Evolutionary conservation across 371 early-diverging fungal genomes (phyloP).

Genomic region (Rhizomucor pusillus): DNA sequence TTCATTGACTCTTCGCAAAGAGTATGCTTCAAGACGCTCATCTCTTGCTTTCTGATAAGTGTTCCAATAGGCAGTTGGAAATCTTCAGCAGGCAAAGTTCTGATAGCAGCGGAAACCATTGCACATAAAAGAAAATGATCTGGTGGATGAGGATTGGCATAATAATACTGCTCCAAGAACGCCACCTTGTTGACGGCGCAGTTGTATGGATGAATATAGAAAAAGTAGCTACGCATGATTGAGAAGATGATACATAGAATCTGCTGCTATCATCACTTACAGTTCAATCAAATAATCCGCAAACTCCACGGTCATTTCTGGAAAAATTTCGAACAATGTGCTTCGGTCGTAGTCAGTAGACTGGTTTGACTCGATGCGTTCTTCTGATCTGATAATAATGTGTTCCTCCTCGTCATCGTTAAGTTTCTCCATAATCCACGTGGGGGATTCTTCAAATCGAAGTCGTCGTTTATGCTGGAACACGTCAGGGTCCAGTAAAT

Average conservation of each 20-base stretch:
- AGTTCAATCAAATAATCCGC: conserved; percentile 25
- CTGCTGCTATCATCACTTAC: conserved; percentile 5
- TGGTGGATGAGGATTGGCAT: conserved; percentile 28
- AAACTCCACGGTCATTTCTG: conserved; percentile 25
- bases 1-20: too few species aligned
- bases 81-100: background rate
- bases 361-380: background rate
- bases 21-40: too few species aligned
- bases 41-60: too few species aligned
- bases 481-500: conserved; percentile 15
- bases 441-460: background rate
- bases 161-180: conserved; percentile 39
- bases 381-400: conserved; percentile 33
- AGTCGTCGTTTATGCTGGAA: background rate
- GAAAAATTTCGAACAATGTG: conserved; percentile 21
- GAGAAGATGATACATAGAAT: conserved; percentile 11
- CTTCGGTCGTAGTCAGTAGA: conserved; percentile 7
- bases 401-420: conserved; percentile 37
- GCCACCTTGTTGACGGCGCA: conserved; percentile 39
- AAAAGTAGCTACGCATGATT: conserved; percentile 31
- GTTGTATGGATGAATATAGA: conserved; percentile 18
- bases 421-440: conserved; percentile 32
- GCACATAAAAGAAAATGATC: conserved; percentile 34
- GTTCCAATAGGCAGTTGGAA: too few species aligned
- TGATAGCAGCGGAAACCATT: conserved; percentile 18